Evolutionary conservation across 2,329 filamentous ascomycete genomes (phyloP), one percentile per base, ranked within the genome.

Genomic region (Proliferodiscus dingleyae): DNA sequence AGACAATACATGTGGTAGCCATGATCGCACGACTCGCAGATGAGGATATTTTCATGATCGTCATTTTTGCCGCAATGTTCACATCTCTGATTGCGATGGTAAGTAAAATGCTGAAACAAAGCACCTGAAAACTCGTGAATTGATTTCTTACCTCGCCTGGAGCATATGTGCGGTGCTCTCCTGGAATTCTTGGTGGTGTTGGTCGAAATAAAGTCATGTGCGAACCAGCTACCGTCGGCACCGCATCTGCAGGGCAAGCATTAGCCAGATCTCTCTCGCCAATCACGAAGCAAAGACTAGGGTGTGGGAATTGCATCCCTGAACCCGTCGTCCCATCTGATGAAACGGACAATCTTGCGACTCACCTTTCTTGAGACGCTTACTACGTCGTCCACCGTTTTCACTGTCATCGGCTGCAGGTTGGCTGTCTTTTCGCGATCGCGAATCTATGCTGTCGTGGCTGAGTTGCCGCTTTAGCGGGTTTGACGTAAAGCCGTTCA

Each of bases 151-250:
- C 75, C 58, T 80, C 77, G 37, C 75, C 73, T 39, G 74, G 72
- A 33, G 71, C 52, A 21, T 50, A 54, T 33, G 51, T 54, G 19
- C 55, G 50, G 33, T 34, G 52, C 46, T 80, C 78, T 44, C 77
- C 72, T 16, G 75, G 73, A 48, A 82, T 73, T 52, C 80, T 78
- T 15, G 84, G 87, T 13, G 83, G 83, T 21, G 86, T 83, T 46
- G 91, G 88, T 43, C 91, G 87, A 62, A 95, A 89, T 60, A 91
- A 80, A 50, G 88, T 93, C 89, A 97, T 97, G 68, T 97, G 89
- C 42, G 91, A 97, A 44, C 93, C 93, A 54, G 89, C 89, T 56
- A 98, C 89, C 26, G 88, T 95, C 34, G 91, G 89, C 28, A 83
- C 78, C 34, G 74, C 71, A 66, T 81, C 78, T 74, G 63, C 54